A percentile compares a stretch with the other conserved stretches of the same genome.
Conservation (phyloP, 306 rosid genomes). For the Sindora glabra region DNA sequence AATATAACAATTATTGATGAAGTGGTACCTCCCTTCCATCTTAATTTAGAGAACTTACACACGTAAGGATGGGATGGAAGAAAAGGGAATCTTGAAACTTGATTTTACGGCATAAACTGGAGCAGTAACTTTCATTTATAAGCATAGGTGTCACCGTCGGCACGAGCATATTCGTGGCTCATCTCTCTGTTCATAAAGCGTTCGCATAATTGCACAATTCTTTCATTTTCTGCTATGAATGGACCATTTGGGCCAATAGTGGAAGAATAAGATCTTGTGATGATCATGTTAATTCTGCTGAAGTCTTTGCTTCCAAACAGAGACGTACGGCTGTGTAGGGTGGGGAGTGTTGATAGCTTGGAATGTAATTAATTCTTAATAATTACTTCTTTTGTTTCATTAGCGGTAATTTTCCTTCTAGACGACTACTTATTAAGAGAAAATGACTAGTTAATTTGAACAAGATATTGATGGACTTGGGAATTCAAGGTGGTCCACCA, state of each 20-base stretch:
- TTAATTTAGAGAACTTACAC: not conserved
- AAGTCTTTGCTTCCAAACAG: not conserved
- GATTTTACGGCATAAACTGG: constrained; percentile 3
- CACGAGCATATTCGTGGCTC: constrained; percentile 4
- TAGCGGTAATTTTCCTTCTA: not conserved
- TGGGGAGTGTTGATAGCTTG: constrained; percentile 24
- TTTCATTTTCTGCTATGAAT: not conserved
- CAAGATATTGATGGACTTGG: not conserved
- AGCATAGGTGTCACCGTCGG: not conserved
- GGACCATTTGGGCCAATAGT: constrained; percentile 32
- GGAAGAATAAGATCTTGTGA: not conserved
- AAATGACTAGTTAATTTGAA: constrained; percentile 20
- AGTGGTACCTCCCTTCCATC: not conserved
- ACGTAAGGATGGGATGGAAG: not conserved
- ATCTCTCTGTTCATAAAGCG: too few species aligned
- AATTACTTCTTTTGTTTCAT: constrained; percentile 14
- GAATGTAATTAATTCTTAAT: constrained; percentile 29
- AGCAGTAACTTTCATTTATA: constrained; percentile 15
- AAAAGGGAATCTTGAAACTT: not conserved
- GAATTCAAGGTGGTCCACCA: constrained; percentile 27
- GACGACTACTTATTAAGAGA: constrained; percentile 13
- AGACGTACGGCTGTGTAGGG: constrained; percentile 19
- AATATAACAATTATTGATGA: not conserved
- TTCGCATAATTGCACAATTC: not conserved
- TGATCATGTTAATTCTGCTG: too few species aligned